Conservation (phyloP, 2,329 filamentous ascomycete genomes). For the Tolypocladium endophyticum region DNA sequence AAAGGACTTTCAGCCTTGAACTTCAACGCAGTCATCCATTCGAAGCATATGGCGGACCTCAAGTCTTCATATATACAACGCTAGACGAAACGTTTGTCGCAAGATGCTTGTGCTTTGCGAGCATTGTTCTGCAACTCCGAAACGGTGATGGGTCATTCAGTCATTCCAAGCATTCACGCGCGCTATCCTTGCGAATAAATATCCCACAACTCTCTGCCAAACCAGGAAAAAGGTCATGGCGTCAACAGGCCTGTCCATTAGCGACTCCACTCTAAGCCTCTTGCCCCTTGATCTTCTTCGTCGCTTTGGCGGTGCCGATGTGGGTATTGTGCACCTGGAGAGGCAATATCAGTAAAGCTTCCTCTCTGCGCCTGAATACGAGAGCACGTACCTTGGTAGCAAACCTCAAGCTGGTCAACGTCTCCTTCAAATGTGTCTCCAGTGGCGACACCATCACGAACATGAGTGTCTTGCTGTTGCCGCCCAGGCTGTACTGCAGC, state of each 20-base stretch:
- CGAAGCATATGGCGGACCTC: not conserved
- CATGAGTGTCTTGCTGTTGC: conserved; percentile 97
- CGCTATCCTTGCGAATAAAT: not conserved
- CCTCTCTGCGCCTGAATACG: not conserved
- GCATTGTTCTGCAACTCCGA: not conserved
- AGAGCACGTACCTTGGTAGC: conserved; percentile 66
- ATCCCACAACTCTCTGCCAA: not conserved
- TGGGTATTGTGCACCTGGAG: conserved; percentile 73
- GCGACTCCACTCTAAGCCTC: conserved; percentile 13
- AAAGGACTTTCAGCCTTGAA: not conserved
- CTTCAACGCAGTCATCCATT: not conserved
- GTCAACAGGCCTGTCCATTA: not conserved
- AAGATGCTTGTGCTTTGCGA: not conserved
- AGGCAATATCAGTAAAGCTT: not conserved
- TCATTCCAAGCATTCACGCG: not conserved
- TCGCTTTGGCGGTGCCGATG: conserved; percentile 77
- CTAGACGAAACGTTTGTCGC: not conserved
- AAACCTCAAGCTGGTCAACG: conserved; percentile 88
- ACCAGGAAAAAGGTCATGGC: no score
- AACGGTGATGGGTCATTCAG: not conserved
- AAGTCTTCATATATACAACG: not conserved
- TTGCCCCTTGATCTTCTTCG: conserved; percentile 44
- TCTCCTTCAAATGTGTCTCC: conserved; percentile 84
- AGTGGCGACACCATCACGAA: conserved; percentile 96
- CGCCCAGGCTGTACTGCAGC: conserved; percentile 86